A percentile compares a stretch with the other conserved stretches of the same genome.
phyloP scores from a whole-genome alignment of 495 filamentous ascomycete genomes.

The Endocarpon pusillum region DNA sequence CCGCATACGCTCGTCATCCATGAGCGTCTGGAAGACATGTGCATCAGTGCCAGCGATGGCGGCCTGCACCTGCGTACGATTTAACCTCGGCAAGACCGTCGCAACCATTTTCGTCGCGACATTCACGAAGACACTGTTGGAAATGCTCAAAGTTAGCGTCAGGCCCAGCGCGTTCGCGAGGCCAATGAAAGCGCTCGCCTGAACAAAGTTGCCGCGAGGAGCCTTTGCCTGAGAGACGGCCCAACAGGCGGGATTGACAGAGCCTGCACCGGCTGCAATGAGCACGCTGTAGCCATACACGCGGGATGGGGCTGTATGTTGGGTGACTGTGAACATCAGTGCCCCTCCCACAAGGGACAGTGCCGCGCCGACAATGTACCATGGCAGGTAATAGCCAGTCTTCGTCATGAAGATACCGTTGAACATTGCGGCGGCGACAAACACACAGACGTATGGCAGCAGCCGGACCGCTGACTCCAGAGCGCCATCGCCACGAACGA shows the following conservation, averaged over 20 bases:
- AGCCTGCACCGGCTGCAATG: slow-evolving; percentile 34
- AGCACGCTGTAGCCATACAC: slow-evolving; percentile 18
- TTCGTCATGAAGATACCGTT: slow-evolving; percentile 35
- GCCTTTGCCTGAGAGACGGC: slow-evolving; percentile 3
- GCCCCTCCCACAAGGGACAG: slow-evolving; percentile 32
- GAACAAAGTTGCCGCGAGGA: background rate
- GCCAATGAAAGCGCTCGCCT: slow-evolving; percentile 3
- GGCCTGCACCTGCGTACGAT: slow-evolving; percentile 2
- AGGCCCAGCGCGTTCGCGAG: background rate
- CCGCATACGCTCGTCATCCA: slow-evolving; percentile 1
- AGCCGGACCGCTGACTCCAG: slow-evolving; percentile 35
- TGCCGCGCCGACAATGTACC: slow-evolving; percentile 34
- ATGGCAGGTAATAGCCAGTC: slow-evolving; percentile 38
- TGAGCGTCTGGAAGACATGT: slow-evolving; percentile 5
- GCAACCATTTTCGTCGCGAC: slow-evolving; percentile 1
- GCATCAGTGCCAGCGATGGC: slow-evolving; percentile 3
- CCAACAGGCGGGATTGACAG: background rate
- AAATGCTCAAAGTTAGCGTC: background rate
- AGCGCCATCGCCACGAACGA: slow-evolving; percentile 30
- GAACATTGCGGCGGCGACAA: slow-evolving; percentile 27
- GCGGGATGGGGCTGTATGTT: slow-evolving; percentile 11
- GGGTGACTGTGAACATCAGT: slow-evolving; percentile 28
- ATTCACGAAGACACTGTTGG: slow-evolving; percentile 3
- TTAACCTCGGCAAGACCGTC: slow-evolving; percentile 1
- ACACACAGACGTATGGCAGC: slow-evolving; percentile 37